These are phyloP conservation scores for Zostera marina DNA, from an alignment of 116 monocot genomes.

Conservation along the genomic window DNA sequence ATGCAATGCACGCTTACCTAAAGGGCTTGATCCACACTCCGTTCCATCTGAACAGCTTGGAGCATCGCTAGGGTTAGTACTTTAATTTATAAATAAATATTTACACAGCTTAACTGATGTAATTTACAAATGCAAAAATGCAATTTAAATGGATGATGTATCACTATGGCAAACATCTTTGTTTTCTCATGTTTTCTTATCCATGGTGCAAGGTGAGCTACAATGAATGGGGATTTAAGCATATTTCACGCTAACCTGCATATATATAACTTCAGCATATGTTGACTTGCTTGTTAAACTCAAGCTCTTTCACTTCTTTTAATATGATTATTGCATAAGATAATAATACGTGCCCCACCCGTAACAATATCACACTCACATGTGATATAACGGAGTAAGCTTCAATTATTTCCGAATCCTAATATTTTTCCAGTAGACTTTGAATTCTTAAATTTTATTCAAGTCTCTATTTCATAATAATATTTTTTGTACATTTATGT, in stretches of 20 bases:
- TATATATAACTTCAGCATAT: too few species aligned
- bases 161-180: background rate
- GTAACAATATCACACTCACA: too few species aligned
- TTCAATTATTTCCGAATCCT: too few species aligned
- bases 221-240: too few species aligned
- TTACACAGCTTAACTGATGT: background rate
- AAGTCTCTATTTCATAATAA: background rate
- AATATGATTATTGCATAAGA: too few species aligned
- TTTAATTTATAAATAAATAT: constrained; percentile 1
- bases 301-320: too few species aligned
- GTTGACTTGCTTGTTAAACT: too few species aligned
- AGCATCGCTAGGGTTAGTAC: constrained; percentile 70
- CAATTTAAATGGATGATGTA: background rate
- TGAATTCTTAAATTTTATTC: background rate
- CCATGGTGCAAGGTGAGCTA: too few species aligned
- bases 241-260: too few species aligned
- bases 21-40: constrained; percentile 96
- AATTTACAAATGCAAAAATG: background rate
- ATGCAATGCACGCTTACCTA: constrained; percentile 77
- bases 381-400: too few species aligned
- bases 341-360: too few species aligned
- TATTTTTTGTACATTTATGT: background rate
- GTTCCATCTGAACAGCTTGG: constrained; percentile 87
- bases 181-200: too few species aligned
- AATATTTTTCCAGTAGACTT: background rate